A percentile compares a stretch with the other conserved stretches of the same genome.
Conservation (phyloP, 805 yeast species). For the Zygoascus tannicola region DNA sequence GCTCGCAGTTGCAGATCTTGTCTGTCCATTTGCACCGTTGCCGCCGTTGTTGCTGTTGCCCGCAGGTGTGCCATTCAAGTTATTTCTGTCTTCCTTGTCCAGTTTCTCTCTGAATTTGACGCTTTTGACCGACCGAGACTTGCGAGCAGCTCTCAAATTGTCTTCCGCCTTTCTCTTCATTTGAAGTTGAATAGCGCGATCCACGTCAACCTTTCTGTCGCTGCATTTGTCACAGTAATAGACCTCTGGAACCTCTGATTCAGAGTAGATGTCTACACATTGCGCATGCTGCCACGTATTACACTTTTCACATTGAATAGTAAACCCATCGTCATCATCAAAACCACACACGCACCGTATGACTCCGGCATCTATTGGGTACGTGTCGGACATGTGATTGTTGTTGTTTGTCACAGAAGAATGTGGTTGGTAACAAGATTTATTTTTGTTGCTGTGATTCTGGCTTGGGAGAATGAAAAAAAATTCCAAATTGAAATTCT, state of each 20-base stretch:
- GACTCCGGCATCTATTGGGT: constrained; percentile 55
- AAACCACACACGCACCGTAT: constrained; percentile 86
- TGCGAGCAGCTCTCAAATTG: not conserved
- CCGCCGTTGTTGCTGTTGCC: not conserved
- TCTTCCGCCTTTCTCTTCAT: constrained; percentile 14
- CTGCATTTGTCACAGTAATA: constrained; percentile 72
- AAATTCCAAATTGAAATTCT: too few species aligned
- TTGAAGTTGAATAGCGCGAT: constrained; percentile 37
- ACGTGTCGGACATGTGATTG: constrained; percentile 5
- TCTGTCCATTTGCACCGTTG: not conserved
- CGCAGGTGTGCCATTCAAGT: not conserved
- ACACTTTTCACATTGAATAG: constrained; percentile 89
- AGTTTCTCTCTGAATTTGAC: constrained; percentile 1
- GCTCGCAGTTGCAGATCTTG: not conserved
- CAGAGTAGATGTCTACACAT: constrained; percentile 72
- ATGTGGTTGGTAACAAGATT: not conserved
- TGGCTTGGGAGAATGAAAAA: too few species aligned
- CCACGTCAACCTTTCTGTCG: constrained; percentile 38
- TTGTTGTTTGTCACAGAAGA: not conserved
- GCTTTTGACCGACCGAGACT: not conserved
- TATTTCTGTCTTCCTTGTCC: not conserved
- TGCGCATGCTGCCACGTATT: constrained; percentile 90
- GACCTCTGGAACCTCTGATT: constrained; percentile 71
- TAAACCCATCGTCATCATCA: constrained; percentile 89
- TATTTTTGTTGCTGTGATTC: too few species aligned